Evolutionary conservation across 225 moss, liverwort and hornwort genomes (phyloP), one percentile per base, ranked within the genome.

Genomic region (Physcomitrium patens): DNA sequence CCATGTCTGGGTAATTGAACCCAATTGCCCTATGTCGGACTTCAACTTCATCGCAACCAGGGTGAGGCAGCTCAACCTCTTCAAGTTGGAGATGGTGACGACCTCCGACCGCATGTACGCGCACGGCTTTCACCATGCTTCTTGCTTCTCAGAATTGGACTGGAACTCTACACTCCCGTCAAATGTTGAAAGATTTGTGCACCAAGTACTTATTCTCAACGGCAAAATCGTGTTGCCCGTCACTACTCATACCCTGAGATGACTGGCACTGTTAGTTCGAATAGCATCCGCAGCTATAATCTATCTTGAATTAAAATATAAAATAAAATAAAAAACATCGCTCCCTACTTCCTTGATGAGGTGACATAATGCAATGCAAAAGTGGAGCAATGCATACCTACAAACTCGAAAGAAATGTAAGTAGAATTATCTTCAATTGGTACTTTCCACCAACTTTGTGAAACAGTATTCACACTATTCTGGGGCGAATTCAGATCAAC

Each of bases 21-120:
- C 83, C 83, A 19, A 89, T 83, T n/a, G 78, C 88, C 7, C 78
- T 85, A 61, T 89, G 88, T 59, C 85, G 78, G 46, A 85, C 70
- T 76, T 89, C 85, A 13, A 85, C 88, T 47, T 89, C 85, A 50
- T 70, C 55, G 42, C 81, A 83, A 28, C 83, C 76, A 14, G 87
- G 91, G n/a, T 53, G 83, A 31, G 85, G 76, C n/a, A 91, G 54
- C 55, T 66, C 67, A 71, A 87, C 75, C 59, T 89, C 81, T 63
- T 91, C 85, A 23, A 89, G 68, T 24, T 85, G 85, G 31, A 82
- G 76, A 41, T 66, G 77, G 20, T 79, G 80, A 12, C 48, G 81
- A 37, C 85, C 81, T 15, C 85, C 73, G 15, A 83, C n/a, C 47
- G 81, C 72, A 41, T 87, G 89, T 68, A 89, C 85, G 48, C 82